Conservation (phyloP, 495 filamentous ascomycete genomes). For the Aspergillus ellipticus region DNA sequence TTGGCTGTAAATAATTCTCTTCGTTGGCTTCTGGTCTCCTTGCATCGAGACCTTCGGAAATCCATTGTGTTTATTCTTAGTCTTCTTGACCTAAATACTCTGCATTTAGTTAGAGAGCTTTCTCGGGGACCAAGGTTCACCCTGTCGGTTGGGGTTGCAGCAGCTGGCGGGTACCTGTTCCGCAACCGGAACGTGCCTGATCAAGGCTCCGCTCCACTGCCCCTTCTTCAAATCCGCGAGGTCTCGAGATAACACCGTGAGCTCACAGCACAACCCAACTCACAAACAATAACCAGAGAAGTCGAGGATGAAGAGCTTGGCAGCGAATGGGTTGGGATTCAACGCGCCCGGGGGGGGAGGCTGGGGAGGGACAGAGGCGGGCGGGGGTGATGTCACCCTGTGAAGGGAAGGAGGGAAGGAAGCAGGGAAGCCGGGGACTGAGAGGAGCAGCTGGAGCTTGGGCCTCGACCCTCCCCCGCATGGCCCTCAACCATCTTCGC, state of each 20-base stretch:
- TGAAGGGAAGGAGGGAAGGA: not conserved
- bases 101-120: not conserved
- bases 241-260: too few relatives aligned
- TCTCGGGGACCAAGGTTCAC: not conserved
- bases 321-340: not conserved
- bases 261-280: too few relatives aligned
- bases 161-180: not conserved
- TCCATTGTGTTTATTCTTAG: not conserved
- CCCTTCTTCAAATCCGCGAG: too few relatives aligned
- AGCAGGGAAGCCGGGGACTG: not conserved
- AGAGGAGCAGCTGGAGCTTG: conserved; percentile 9
- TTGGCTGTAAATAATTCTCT: not conserved
- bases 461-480: conserved; percentile 2
- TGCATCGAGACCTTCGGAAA: not conserved
- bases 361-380: not conserved
- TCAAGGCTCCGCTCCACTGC: not conserved
- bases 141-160: not conserved
- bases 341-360: not conserved
- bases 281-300: not conserved
- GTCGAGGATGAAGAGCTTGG: not conserved
- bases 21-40: not conserved
- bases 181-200: not conserved
- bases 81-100: not conserved
- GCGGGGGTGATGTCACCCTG: conserved; percentile 16
- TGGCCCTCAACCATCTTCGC: not conserved